Conservation (phyloP, 1,139 yeast species). For the Kurtzmaniella quercitrusa region DNA sequence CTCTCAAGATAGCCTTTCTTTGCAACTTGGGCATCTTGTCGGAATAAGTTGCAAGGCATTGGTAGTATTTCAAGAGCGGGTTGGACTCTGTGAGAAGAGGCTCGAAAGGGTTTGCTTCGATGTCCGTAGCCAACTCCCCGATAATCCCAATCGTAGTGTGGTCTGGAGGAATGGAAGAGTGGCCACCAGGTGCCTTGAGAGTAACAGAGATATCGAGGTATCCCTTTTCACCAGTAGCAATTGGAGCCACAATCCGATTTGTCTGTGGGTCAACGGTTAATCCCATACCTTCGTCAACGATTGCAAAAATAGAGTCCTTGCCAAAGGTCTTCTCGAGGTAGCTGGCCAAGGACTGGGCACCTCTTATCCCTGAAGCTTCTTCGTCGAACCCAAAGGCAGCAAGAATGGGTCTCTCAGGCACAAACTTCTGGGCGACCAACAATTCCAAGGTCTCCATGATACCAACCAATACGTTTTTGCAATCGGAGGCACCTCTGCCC, state of each 20-base stretch:
- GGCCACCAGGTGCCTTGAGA: constrained; percentile 43
- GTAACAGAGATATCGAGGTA: constrained; percentile 28
- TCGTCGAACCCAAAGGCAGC: constrained; percentile 46
- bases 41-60: constrained; percentile 34
- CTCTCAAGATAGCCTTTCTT: constrained; percentile 27
- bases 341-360: constrained; percentile 29
- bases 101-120: constrained; percentile 34
- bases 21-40: constrained; percentile 18
- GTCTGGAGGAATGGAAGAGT: constrained; percentile 43
- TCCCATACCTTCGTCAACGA: constrained; percentile 43
- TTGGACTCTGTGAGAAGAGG: constrained; percentile 29
- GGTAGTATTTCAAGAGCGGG: constrained; percentile 29
- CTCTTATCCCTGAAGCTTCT: constrained; percentile 33
- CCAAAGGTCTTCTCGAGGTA: constrained; percentile 32
- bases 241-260: constrained; percentile 32
- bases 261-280: constrained; percentile 22
- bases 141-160: constrained; percentile 43
- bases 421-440: constrained; percentile 22
- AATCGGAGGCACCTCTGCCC: constrained; percentile 42
- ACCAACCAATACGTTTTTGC: constrained; percentile 37
- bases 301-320: constrained; percentile 32
- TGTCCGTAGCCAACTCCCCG: constrained; percentile 33
- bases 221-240: constrained; percentile 42
- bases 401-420: constrained; percentile 33
- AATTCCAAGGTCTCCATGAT: constrained; percentile 38